Conservation (phyloP, 2,329 filamentous ascomycete genomes). For the Colletotrichum plurivorum region DNA sequence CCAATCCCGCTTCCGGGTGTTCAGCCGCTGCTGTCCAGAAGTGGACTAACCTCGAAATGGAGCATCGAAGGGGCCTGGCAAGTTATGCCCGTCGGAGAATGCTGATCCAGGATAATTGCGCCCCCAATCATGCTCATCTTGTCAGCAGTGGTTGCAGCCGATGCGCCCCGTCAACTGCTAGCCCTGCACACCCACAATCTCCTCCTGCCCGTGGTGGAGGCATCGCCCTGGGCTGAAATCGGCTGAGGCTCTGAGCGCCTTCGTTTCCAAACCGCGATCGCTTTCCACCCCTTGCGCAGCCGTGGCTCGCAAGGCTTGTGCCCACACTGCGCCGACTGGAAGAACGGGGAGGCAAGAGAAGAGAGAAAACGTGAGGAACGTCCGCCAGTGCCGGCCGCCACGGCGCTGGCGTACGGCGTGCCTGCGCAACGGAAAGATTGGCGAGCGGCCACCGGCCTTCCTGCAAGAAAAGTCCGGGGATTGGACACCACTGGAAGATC, state of each 20-base stretch:
- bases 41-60: slow-evolving; percentile 21
- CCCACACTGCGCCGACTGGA: slow-evolving; percentile 13
- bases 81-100: background rate
- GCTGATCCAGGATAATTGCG: slow-evolving; percentile 12
- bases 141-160: slow-evolving; percentile 6
- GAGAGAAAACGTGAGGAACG: slow-evolving; percentile 2
- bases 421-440: background rate
- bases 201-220: background rate
- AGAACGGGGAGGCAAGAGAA: background rate
- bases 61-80: background rate
- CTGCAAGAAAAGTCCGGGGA: background rate
- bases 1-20: slow-evolving; percentile 26
- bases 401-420: background rate
- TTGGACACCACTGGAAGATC: background rate
- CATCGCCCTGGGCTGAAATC: background rate
- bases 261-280: background rate
- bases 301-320: slow-evolving; percentile 20
- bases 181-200: slow-evolving; percentile 1
- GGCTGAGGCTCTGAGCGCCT: slow-evolving; percentile 1
- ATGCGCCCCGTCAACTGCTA: slow-evolving; percentile 1
- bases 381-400: slow-evolving; percentile 28
- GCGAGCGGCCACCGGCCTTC: background rate
- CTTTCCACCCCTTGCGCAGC: background rate
- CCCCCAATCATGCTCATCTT: background rate
- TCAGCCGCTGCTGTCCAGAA: slow-evolving; percentile 16